Evolutionary conservation across 1,284 basidiomycete genomes (phyloP), one percentile per base, ranked within the genome.

Genomic region (Pseudozyma hubeiensis): DNA sequence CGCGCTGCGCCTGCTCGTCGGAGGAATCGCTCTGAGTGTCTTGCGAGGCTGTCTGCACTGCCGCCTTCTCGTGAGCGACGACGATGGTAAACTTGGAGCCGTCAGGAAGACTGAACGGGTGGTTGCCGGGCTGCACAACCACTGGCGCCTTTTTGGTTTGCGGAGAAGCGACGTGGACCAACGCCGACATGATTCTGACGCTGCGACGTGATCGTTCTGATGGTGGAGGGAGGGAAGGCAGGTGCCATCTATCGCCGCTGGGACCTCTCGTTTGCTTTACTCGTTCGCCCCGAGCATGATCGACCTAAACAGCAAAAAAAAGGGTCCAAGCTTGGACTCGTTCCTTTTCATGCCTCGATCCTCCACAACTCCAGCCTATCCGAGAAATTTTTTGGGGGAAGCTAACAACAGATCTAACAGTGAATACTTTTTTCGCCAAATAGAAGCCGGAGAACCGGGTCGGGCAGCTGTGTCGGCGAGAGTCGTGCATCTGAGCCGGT

Each of bases 111-210:
- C 53, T 50, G 58, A 68, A 55, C 1, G 61, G 61, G n/a, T 64
- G 57, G 39, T 41, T 49, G n/a, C 44, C 65, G 2, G 57, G 61
- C 39, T 53, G 50, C 10, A 68, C 47, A 9, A 63, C 46, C 5
- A 55, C 62, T 4, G 71, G 62, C 16, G 65, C 61, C 49, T 65
- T 68, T 35, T 65, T 64, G 31, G 65, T 68, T 34, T 64, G 48
- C 10, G 65, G 65, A 10, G 65, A 68, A 29, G 71, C 71, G 1
- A 74, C 17, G 46, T 74, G 71, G 10, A 30, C 65, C 35, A 74
- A 48, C 6, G 71, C 71, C 46, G 65, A 74, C 71, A 74, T 74
- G 8, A 39, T 34, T 60, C 14, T 41, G 4, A 17, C 3, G 5
- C 13, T 37, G 47, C 7, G 24, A 9, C 13, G 31, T 11, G n/a